A percentile compares a stretch with the other conserved stretches of the same genome.
These are phyloP conservation scores for Kluyveromyces wickerhamii DNA, from an alignment of 805 yeast species.

Conservation along the genomic window DNA sequence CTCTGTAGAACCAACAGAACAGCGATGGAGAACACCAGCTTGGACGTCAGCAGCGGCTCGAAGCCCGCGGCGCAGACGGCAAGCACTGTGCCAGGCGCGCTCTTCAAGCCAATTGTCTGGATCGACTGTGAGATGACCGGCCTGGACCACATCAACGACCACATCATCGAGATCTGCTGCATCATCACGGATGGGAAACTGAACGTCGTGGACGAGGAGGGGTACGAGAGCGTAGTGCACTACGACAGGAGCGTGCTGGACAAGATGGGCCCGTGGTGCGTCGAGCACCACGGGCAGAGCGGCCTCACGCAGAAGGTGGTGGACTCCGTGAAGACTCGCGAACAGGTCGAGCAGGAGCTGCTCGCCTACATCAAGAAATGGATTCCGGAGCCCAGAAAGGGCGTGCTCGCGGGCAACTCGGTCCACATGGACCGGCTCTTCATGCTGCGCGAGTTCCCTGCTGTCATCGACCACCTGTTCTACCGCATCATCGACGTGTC, in stretches of 20 bases:
- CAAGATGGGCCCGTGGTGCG: constrained; percentile 84
- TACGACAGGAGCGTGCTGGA: constrained; percentile 54
- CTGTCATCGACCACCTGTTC: constrained; percentile 48
- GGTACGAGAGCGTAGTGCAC: constrained; percentile 78
- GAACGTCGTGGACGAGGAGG: constrained; percentile 56
- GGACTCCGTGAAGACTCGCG: constrained; percentile 43
- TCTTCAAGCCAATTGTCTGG: constrained; percentile 64
- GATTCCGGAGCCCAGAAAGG: constrained; percentile 46
- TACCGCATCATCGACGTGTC: constrained; percentile 89
- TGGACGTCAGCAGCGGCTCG: too few relatives aligned
- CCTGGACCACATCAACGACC: constrained; percentile 66
- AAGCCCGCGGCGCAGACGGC: too few relatives aligned
- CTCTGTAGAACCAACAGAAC: too few relatives aligned
- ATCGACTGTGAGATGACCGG: constrained; percentile 99
- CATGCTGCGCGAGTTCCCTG: constrained; percentile 77
- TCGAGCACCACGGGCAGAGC: constrained; percentile 62
- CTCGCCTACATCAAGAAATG: constrained; percentile 49
- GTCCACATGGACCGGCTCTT: constrained; percentile 88
- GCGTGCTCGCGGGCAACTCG: constrained; percentile 83
- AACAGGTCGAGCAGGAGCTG: constrained; percentile 59
- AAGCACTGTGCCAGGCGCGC: too few relatives aligned
- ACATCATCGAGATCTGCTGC: constrained; percentile 87
- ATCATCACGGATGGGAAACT: constrained; percentile 79
- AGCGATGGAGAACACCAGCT: too few relatives aligned
- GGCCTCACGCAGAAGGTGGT: constrained; percentile 75